These are phyloP conservation scores for Scheffersomyces titani DNA, from an alignment of 1,139 yeast species.

Conservation along the genomic window DNA sequence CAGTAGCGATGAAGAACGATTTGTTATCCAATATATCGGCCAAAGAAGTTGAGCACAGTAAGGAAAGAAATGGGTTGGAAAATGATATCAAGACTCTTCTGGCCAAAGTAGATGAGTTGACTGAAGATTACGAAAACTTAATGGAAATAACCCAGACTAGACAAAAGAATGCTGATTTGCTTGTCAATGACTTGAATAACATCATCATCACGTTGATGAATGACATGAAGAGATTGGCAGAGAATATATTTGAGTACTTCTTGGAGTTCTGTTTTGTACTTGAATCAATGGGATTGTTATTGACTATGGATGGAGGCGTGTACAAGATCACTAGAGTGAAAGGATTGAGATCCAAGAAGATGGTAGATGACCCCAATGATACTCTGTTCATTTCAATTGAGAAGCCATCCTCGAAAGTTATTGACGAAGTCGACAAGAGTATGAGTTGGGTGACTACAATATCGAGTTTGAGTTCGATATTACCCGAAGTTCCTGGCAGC, in stretches of 20 bases:
- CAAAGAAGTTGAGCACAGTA: conserved; percentile 58
- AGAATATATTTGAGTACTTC: conserved; percentile 28
- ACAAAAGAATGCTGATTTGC: conserved; percentile 29
- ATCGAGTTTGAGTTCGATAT: not conserved
- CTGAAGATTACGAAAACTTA: conserved; percentile 56
- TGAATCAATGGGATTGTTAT: conserved; percentile 76
- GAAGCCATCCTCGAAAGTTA: conserved; percentile 30
- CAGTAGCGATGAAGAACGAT: conserved; percentile 55
- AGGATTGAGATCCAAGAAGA: conserved; percentile 55
- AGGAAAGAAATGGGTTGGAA: conserved; percentile 52
- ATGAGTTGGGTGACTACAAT: conserved; percentile 30
- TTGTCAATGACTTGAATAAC: conserved; percentile 28
- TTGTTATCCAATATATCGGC: conserved; percentile 65
- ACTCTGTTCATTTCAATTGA: conserved; percentile 16
- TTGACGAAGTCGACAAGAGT: conserved; percentile 26
- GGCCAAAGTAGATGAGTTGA: conserved; percentile 30
- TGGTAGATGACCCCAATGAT: conserved; percentile 22
- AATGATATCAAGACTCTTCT: conserved; percentile 50
- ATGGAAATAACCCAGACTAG: conserved; percentile 37
- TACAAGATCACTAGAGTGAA: conserved; percentile 65
- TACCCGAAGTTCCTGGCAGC: conserved; percentile 2
- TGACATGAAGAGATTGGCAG: conserved; percentile 21
- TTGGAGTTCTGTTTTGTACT: conserved; percentile 58
- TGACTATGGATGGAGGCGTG: conserved; percentile 44
- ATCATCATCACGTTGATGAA: conserved; percentile 21